These are phyloP conservation scores for Suillus occidentalis DNA, from an alignment of 768 basidiomycete genomes.

Conservation along the genomic window DNA sequence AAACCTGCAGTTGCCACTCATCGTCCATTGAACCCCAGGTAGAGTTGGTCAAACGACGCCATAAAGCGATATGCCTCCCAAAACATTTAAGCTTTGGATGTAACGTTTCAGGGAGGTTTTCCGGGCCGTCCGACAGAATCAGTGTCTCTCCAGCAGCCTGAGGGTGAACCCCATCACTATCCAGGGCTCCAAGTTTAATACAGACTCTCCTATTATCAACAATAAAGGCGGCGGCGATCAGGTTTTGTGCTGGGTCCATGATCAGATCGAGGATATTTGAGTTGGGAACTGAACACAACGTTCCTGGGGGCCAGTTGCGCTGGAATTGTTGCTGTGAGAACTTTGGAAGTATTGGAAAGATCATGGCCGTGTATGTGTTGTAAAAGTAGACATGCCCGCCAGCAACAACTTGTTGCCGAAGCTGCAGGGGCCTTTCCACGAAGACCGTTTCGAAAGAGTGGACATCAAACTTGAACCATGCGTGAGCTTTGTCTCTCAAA, in stretches of 20 bases:
- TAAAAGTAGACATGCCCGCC: not conserved
- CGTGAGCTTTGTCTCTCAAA: not conserved
- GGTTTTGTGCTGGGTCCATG: not conserved
- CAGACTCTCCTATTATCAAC: not conserved
- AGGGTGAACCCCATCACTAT: not conserved
- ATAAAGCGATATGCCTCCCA: not conserved
- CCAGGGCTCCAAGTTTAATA: not conserved
- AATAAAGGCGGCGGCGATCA: not conserved
- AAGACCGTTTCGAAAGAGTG: not conserved
- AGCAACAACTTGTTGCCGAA: not conserved
- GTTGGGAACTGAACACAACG: not conserved
- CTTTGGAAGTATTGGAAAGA: not conserved
- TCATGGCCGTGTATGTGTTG: not conserved
- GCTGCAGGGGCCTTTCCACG: not conserved
- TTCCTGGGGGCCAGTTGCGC: not conserved
- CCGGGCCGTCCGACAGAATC: not conserved
- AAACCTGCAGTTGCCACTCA: not conserved
- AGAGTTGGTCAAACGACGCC: not conserved
- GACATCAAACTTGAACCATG: not conserved
- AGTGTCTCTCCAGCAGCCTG: not conserved
- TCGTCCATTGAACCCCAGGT: not conserved
- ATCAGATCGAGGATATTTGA: not conserved
- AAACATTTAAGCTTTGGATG: not conserved
- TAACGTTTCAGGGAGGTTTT: not conserved
- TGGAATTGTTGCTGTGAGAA: not conserved